A percentile compares a stretch with the other conserved stretches of the same genome.
Evolutionary conservation across 192 early-diverging fungal genomes (phyloP).

Genomic region (Jimgerdemannia lactiflua): DNA sequence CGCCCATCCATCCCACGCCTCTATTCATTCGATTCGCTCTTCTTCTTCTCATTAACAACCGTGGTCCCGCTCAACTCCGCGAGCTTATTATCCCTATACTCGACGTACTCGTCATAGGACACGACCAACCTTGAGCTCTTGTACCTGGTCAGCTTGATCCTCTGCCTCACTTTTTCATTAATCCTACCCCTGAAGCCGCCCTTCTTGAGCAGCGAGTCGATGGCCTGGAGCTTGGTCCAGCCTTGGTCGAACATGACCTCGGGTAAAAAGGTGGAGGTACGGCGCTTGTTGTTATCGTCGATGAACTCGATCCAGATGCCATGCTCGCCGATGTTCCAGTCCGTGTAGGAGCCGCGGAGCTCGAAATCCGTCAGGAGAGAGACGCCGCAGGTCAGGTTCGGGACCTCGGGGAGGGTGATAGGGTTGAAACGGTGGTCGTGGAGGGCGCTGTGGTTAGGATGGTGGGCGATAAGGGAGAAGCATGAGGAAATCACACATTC

Average conservation of each 20-base stretch:
- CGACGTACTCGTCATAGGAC: slow-evolving; percentile 72
- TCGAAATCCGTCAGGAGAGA: slow-evolving; percentile 93
- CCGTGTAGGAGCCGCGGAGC: slow-evolving; percentile 59
- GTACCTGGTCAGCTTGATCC: slow-evolving; percentile 80
- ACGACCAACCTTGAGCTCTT: slow-evolving; percentile 69
- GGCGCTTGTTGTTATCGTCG: slow-evolving; percentile 40
- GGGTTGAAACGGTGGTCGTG: slow-evolving; percentile 83
- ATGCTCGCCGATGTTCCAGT: slow-evolving; percentile 92
- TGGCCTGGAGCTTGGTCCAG: slow-evolving; percentile 84
- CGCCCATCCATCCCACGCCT: no score
- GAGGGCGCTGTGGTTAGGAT: slow-evolving; percentile 58
- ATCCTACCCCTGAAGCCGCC: slow-evolving; percentile 70
- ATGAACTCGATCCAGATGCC: slow-evolving; percentile 93
- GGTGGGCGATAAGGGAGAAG: no score
- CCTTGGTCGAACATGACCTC: slow-evolving; percentile 86
- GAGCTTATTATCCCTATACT: slow-evolving; percentile 10
- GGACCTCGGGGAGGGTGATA: slow-evolving; percentile 65
- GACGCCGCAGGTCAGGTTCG: slow-evolving; percentile 67
- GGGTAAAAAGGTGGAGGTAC: slow-evolving; percentile 88
- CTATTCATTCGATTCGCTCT: no score
- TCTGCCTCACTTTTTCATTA: slow-evolving; percentile 50
- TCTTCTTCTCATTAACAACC: no score
- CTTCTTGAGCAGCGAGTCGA: slow-evolving; percentile 86
- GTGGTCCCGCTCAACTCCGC: slow-evolving; percentile 1
- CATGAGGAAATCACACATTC: no score